Base-by-base conservation (phyloP, 208 protist genomes). In the Trypanosoma scelopori region DNA sequence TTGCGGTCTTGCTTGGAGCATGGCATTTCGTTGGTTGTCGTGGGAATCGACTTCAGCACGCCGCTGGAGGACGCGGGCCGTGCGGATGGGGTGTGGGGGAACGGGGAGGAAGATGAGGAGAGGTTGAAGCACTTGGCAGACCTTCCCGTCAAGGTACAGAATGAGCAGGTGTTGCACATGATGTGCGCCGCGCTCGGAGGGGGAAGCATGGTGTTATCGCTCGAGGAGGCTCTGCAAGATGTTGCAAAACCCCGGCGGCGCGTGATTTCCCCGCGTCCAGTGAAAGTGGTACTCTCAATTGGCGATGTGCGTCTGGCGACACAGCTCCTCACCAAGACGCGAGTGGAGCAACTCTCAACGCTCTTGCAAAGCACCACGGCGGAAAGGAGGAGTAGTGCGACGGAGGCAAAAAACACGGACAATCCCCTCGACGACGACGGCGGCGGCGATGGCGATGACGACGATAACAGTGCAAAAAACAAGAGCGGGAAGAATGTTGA, bases 11-110 rank as follows among this genome's bases (percentile, higher is more conserved):
- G 94, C 23, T 59, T 62, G 42, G 43, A 37, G 20, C 65, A 89
- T 5, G 60, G 65, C 15, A 67, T 93, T 9, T 66, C 78, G n/a
- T 62, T 98, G 15, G 82, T 95, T 35, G 85, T 98, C 51, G 72
- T 94, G 1, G 88, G 72, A 18, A 64, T 96, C 20, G 65, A 86
- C 58, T 94, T 95, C 48, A 68, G 37, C 18, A 55, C 71, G 18
- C 3, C 49, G 39, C 20, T 18, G 16, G 22, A 1, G 45, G 62
- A 39, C 20, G 62, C 25, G 32, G 9, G 32, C 32, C 9, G 32
- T 35, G 51, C 30, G 43, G 67, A 63, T 47, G 47, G 76, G 28
- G 63, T 66, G 5, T 65, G 42, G 23, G 55, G 66, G 20, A 74
- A 65, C 62, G 43, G 13, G 55, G 69, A n/a, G n/a, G n/a, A n/a